A percentile compares a stretch with the other conserved stretches of the same genome.
These are phyloP conservation scores for Phytophthora aleatoria DNA, from an alignment of 352 stramenopile genomes.

Conservation along the genomic window DNA sequence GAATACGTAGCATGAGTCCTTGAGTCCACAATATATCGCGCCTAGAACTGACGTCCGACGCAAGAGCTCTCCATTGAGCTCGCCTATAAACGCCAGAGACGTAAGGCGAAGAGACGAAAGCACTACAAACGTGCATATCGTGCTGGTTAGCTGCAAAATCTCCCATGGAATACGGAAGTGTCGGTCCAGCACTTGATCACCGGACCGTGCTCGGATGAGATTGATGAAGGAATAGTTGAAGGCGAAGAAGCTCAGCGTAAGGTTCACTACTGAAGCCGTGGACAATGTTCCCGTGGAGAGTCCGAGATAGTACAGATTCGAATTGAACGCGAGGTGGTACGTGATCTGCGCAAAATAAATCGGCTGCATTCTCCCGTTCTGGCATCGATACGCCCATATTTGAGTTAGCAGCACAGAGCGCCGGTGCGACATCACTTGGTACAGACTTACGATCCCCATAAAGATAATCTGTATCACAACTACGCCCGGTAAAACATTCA, in stretches of 20 bases:
- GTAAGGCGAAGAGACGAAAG: slow-evolving; percentile 9
- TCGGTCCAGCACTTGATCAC: slow-evolving; percentile 13
- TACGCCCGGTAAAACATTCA: slow-evolving; percentile 17
- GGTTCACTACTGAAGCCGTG: slow-evolving; percentile 2
- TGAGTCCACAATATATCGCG: slow-evolving; percentile 15
- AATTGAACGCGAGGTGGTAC: slow-evolving; percentile 22
- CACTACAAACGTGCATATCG: not conserved
- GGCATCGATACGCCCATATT: slow-evolving; percentile 8
- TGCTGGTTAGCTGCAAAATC: not conserved
- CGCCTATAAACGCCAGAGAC: slow-evolving; percentile 5
- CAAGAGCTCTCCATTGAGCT: slow-evolving; percentile 2
- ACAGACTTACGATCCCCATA: slow-evolving; percentile 20
- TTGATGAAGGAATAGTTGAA: slow-evolving; percentile 21
- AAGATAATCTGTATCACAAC: slow-evolving; percentile 21
- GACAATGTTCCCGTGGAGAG: slow-evolving; percentile 13
- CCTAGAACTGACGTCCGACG: slow-evolving; percentile 6
- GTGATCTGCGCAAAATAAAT: slow-evolving; percentile 17
- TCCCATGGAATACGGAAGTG: slow-evolving; percentile 21
- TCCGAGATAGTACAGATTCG: slow-evolving; percentile 16
- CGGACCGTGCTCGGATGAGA: slow-evolving; percentile 3
- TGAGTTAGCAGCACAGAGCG: slow-evolving; percentile 8
- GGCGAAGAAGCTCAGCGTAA: slow-evolving; percentile 12
- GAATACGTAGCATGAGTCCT: slow-evolving; percentile 20
- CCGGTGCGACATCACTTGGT: slow-evolving; percentile 24
- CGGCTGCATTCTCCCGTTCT: slow-evolving; percentile 17